phyloP scores from a whole-genome alignment of 805 yeast species.

The Candida alai region DNA sequence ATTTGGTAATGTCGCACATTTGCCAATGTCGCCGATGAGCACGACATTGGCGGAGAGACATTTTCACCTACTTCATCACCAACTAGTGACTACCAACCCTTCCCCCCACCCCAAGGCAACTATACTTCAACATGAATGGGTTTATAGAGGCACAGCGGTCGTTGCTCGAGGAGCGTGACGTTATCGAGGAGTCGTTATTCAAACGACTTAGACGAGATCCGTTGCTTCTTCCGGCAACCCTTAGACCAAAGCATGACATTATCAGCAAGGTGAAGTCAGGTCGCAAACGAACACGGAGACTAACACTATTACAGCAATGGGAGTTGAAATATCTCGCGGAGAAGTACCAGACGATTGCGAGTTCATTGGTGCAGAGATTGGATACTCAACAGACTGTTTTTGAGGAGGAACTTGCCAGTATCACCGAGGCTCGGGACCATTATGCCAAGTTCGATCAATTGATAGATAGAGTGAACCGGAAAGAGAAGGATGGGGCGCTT shows the following conservation, averaged over 20 bases:
- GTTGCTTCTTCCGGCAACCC: constrained; percentile 34
- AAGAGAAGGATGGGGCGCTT: constrained; percentile 1
- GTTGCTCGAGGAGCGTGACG: constrained; percentile 61
- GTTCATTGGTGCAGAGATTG: constrained; percentile 5
- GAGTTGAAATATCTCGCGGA: constrained; percentile 55
- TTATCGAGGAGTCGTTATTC: constrained; percentile 63
- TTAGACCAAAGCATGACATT: constrained; percentile 12
- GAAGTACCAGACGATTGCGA: constrained; percentile 33
- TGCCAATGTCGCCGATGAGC: too few species aligned
- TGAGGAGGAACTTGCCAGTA: constrained; percentile 9
- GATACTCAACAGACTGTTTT: constrained; percentile 6
- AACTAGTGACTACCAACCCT: too few species aligned
- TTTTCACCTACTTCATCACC: too few species aligned
- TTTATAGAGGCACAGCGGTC: constrained; percentile 33
- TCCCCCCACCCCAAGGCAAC: too few species aligned
- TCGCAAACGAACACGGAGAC: constrained; percentile 44
- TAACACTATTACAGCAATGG: constrained; percentile 59
- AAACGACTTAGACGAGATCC: constrained; percentile 64
- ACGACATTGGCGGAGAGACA: too few species aligned
- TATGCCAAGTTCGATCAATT: constrained; percentile 15
- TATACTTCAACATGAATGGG: constrained; percentile 22
- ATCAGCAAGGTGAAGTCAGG: constrained; percentile 7
- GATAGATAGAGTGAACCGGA: constrained; percentile 7
- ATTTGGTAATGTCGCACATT: too few species aligned
- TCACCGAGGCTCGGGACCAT: constrained; percentile 13